A percentile compares a stretch with the other conserved stretches of the same genome.
Evolutionary conservation across 495 filamentous ascomycete genomes (phyloP).

Genomic region (Aspergillus sclerotioniger): DNA sequence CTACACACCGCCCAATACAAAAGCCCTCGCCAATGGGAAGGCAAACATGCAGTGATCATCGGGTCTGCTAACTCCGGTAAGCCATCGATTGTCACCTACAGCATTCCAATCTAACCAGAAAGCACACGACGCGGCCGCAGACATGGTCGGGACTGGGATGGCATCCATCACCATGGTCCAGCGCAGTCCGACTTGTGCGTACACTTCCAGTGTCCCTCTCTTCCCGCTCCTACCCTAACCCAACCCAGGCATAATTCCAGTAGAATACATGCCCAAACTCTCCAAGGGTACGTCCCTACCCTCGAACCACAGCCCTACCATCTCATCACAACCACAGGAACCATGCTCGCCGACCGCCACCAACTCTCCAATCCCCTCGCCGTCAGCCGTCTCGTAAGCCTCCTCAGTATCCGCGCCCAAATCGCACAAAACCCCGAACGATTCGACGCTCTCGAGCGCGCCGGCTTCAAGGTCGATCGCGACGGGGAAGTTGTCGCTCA

Average conservation of each 20-base stretch:
- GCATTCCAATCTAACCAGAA: background rate
- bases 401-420: conserved; percentile 2
- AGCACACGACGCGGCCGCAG: conserved; percentile 44
- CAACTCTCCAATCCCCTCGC: background rate
- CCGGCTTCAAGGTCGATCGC: conserved; percentile 31
- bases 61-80: conserved; percentile 44
- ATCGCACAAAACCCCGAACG: conserved; percentile 15
- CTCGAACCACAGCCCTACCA: background rate
- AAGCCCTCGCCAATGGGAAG: conserved; percentile 25
- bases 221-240: background rate
- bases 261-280: background rate
- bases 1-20: conserved; percentile 35
- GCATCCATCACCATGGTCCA: conserved; percentile 42
- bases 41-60: conserved; percentile 37
- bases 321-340: background rate
- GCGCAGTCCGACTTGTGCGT: conserved; percentile 26
- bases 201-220: too few species aligned
- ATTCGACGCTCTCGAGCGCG: conserved; percentile 28
- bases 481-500: conserved; percentile 26
- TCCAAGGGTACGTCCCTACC: background rate
- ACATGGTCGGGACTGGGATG: conserved; percentile 39
- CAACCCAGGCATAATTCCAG: background rate
- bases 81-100: background rate
- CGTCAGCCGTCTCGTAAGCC: background rate
- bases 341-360: background rate